phyloP scores from a whole-genome alignment of 805 yeast species.

The Kurtzmaniella cleridarum region DNA sequence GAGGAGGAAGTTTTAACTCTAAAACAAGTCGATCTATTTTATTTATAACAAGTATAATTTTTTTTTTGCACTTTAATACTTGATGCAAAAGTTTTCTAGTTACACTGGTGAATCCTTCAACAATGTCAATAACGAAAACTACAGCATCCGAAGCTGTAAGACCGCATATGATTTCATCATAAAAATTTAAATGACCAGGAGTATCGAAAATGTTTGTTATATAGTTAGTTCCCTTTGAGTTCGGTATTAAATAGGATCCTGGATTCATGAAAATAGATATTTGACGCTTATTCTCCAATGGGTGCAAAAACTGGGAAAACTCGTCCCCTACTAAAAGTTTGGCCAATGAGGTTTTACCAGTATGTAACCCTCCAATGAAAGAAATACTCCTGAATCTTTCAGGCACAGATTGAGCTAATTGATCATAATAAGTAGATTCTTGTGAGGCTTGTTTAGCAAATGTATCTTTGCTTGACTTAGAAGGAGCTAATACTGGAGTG shows the following conservation, averaged over 20 bases:
- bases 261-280: slow-evolving; percentile 61
- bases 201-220: slow-evolving; percentile 69
- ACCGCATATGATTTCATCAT: slow-evolving; percentile 64
- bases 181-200: slow-evolving; percentile 88
- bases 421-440: slow-evolving; percentile 7
- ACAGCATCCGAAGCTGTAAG: slow-evolving; percentile 59
- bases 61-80: slow-evolving; percentile 44
- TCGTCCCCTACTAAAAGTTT: slow-evolving; percentile 67
- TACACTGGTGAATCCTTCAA: slow-evolving; percentile 72
- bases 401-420: slow-evolving; percentile 43
- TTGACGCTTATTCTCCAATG: slow-evolving; percentile 66
- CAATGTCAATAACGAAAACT: slow-evolving; percentile 70
- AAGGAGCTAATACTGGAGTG: slow-evolving; percentile 64
- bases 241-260: slow-evolving; percentile 53
- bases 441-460: slow-evolving; percentile 24
- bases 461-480: slow-evolving; percentile 33
- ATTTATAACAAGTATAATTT: slow-evolving; percentile 61
- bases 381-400: slow-evolving; percentile 70
- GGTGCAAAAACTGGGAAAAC: slow-evolving; percentile 57
- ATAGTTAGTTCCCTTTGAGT: slow-evolving; percentile 45
- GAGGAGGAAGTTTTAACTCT: slow-evolving; percentile 71
- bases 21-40: slow-evolving; percentile 82
- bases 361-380: slow-evolving; percentile 71
- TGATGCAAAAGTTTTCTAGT: slow-evolving; percentile 46
- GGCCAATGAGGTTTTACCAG: slow-evolving; percentile 80